Conservation (phyloP, 2,329 filamentous ascomycete species). For the Fusarium sp. region DNA sequence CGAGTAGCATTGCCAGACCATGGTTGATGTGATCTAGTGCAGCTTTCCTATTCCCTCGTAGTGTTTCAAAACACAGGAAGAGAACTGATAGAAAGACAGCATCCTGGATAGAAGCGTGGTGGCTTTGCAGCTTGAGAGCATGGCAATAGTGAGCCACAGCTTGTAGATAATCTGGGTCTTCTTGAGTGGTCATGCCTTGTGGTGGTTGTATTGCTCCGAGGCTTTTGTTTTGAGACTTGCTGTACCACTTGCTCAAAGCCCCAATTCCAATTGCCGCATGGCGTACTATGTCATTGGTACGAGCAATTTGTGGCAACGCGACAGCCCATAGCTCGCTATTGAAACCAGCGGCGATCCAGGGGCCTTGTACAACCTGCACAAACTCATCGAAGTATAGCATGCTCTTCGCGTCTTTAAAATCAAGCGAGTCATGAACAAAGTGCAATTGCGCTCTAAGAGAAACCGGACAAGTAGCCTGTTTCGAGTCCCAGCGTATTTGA, state of each 20-base stretch:
- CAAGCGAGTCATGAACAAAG: conserved; percentile 22
- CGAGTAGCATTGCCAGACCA: conserved; percentile 53
- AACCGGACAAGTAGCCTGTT: conserved; percentile 6
- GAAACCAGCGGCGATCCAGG: conserved; percentile 50
- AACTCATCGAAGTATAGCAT: conserved; percentile 54
- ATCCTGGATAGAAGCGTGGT: conserved; percentile 49
- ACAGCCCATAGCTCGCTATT: conserved; percentile 50
- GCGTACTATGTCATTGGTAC: conserved; percentile 48
- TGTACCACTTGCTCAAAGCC: conserved; percentile 44
- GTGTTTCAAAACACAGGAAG: conserved; percentile 52
- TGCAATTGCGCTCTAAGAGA: conserved; percentile 18
- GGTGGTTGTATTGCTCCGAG: not conserved
- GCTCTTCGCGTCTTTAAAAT: conserved; percentile 27
- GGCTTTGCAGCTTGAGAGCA: conserved; percentile 52
- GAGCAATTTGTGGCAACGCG: conserved; percentile 53
- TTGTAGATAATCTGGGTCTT: conserved; percentile 49
- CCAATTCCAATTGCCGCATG: conserved; percentile 54
- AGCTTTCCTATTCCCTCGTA: conserved; percentile 52
- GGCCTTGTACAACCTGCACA: conserved; percentile 46
- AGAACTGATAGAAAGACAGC: conserved; percentile 54
- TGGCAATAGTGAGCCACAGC: conserved; percentile 56
- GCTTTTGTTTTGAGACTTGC: not conserved
- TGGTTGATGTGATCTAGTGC: conserved; percentile 57
- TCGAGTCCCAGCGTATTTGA: conserved; percentile 49
- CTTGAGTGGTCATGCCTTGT: not conserved